Percentiles rank a stretch among this genome's conserved stretches.
These are phyloP conservation scores for Keithomyces neogunnii DNA, from an alignment of 2,329 filamentous ascomycete species.

Conservation along the genomic window DNA sequence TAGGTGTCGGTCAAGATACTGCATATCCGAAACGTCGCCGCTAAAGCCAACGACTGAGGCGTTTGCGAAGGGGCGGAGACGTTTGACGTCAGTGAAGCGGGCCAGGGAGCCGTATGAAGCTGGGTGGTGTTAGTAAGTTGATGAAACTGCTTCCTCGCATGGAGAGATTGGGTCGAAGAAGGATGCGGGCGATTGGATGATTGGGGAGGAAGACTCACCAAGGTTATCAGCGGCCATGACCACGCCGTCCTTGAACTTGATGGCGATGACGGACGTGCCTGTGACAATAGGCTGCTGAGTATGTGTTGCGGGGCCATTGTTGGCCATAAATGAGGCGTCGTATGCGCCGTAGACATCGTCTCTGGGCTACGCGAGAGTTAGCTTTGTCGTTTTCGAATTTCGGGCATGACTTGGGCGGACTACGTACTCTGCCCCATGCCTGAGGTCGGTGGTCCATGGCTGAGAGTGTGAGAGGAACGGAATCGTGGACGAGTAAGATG, in stretches of 20 bases:
- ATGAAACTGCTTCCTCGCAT: background rate
- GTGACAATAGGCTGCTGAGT: constrained; percentile 92
- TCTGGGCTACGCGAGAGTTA: constrained; percentile 58
- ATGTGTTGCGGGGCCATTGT: constrained; percentile 65
- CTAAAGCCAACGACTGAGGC: constrained; percentile 85
- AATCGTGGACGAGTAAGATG: background rate
- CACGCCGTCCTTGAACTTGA: constrained; percentile 95
- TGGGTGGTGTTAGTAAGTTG: constrained; percentile 25
- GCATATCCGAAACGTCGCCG: constrained; percentile 98
- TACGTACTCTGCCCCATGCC: constrained; percentile 61
- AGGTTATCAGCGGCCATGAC: constrained; percentile 96
- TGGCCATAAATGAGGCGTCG: constrained; percentile 75
- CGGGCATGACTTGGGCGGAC: constrained; percentile 9
- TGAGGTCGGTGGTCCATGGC: constrained; percentile 65
- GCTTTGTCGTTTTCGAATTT: constrained; percentile 7
- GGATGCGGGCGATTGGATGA: background rate
- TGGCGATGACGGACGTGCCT: constrained; percentile 86
- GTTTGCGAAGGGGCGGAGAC: constrained; percentile 80
- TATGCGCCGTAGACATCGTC: constrained; percentile 96
- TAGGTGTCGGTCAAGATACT: constrained; percentile 91
- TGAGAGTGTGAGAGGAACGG: constrained; percentile 8
- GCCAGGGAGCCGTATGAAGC: constrained; percentile 96
- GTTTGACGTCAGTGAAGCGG: constrained; percentile 94
- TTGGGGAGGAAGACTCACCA: constrained; percentile 43
- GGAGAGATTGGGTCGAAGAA: background rate